Base-by-base conservation (phyloP, 2,329 filamentous ascomycete species). In the Ceratocystis lukuohia region DNA sequence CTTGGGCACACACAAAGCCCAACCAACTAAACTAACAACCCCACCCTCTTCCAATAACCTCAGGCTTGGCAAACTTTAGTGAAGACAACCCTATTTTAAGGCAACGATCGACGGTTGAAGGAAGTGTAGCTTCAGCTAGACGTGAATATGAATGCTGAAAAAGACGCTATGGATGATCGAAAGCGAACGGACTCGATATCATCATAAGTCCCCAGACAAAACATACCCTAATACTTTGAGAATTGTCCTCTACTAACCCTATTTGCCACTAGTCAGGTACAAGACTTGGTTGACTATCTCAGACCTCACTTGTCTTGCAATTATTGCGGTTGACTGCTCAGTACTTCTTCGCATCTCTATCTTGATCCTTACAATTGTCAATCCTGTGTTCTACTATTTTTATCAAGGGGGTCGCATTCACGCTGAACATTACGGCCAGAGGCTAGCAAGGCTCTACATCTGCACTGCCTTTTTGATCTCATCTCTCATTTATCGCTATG, bases 391-490 rank as follows among this genome's bases (percentile, higher is more conserved):
- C 25, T 20, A 28, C 56, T 59, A 37, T 59, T 59, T 59, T 59
- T 59, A 33, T 59, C 56, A 17, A 30, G 17, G 25, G 6, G 22
- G 56, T 37, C 28, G n/a, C 56, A 59, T 37, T 59, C 10, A 41
- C 37, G 20, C 28, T 33, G 30, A 6, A 33, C 30, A 33, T 33
- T 33, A 33, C 6, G 30, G 30, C 30, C 6, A 37, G 28, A 30
- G 5, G 37, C 37, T 41, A 41, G 37, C 37, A 41, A 41, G 37
- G n/a, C 4, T n/a, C 17, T 30, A 20, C 30, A 20, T 37, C 22
- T 59, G 56, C 56, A 59, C 56, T 25, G 56, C 56, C 56, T 59
- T 37, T 59, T 15, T 53, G 30, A 59, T 59, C 56, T 59, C 56
- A 37, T 37, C 17, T n/a, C 30, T n/a, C 20, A 30, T 59, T 37